These are phyloP conservation scores for Scedosporium aurantiacum DNA, from an alignment of 2,329 filamentous ascomycete genomes.

Conservation along the genomic window DNA sequence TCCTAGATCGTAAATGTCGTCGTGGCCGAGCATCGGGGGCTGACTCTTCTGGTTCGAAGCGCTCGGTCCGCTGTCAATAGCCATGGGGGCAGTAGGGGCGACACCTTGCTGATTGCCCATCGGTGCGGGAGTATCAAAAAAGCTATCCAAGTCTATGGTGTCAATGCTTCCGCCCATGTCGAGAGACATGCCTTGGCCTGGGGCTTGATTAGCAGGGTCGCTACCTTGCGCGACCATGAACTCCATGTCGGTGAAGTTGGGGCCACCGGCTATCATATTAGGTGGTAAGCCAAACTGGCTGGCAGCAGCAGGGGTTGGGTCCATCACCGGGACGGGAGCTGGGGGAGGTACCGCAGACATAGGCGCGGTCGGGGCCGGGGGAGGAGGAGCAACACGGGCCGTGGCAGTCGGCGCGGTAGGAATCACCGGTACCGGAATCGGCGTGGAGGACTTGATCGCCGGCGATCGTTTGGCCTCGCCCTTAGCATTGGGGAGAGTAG, in stretches of 20 bases:
- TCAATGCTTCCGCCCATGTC: not conserved
- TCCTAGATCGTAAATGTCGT: constrained; percentile 4
- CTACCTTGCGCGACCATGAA: constrained; percentile 39
- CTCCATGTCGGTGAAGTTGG: constrained; percentile 46
- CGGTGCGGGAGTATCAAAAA: not conserved
- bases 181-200: constrained; percentile 17
- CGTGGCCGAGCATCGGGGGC: not conserved
- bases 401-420: constrained; percentile 10
- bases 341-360: constrained; percentile 7
- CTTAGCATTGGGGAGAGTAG: not conserved
- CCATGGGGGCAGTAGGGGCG: constrained; percentile 2
- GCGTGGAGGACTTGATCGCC: not conserved
- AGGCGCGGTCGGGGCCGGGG: constrained; percentile 14
- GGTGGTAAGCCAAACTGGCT: constrained; percentile 1
- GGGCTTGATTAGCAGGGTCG: constrained; percentile 15
- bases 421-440: not conserved
- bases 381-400: constrained; percentile 12
- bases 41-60: not conserved
- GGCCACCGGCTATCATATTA: constrained; percentile 18
- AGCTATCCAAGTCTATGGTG: constrained; percentile 3
- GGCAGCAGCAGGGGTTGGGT: not conserved
- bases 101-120: not conserved
- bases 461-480: constrained; percentile 5
- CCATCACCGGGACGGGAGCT: constrained; percentile 1
- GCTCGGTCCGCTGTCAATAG: not conserved